Base-by-base conservation (phyloP, 495 filamentous ascomycete genomes). In the Cercophora sp. region DNA sequence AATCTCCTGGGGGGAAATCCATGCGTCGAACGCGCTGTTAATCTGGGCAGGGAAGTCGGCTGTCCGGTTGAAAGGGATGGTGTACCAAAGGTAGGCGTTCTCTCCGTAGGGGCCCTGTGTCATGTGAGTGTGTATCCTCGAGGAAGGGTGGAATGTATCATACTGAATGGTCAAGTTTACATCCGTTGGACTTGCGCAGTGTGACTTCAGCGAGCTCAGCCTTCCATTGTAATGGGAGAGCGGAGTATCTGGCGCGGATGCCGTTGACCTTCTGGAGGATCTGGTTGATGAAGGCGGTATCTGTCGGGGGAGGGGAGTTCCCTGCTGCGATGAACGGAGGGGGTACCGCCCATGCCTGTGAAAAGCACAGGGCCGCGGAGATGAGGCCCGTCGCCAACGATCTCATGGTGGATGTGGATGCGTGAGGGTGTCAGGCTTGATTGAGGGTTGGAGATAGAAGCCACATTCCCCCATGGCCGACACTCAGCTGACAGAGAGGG, bases 21-120 rank as follows among this genome's bases (percentile, higher is more conserved):
- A 62, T 2, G 36, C 45, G 18, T 46, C 41, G 11, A 62, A 60
- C 1, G 53, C 60, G 8, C 19, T 51, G 10, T 27, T 13, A 4
- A 43, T 15, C 37, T 54, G 19, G 5, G 6, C 15, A 0, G 16
- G 8, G 31, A 62, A 62, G 34, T 62, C 39, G 5, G 60, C 57
- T 2, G 31, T 27, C 8, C 8, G 2, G 9, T 22, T 44, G 0
- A 50, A 22, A 0, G 57, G 53, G 13, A 26, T 26, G 26, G 23
- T 45, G 55, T 53, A 57, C 40, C 39, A 51, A 36, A 26, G 47
- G 41, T 62, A 62, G 45, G 50, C 57, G 41, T 62, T 62, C 16
- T 62, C 60, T 11, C 60, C 53, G 39, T 62, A 62, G 10, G 42
- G 32, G 18, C 60, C 60, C 59, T 61, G 45, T 27, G 19, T n/a